phyloP scores from a whole-genome alignment of 768 basidiomycete genomes.

The Mycena crocata region DNA sequence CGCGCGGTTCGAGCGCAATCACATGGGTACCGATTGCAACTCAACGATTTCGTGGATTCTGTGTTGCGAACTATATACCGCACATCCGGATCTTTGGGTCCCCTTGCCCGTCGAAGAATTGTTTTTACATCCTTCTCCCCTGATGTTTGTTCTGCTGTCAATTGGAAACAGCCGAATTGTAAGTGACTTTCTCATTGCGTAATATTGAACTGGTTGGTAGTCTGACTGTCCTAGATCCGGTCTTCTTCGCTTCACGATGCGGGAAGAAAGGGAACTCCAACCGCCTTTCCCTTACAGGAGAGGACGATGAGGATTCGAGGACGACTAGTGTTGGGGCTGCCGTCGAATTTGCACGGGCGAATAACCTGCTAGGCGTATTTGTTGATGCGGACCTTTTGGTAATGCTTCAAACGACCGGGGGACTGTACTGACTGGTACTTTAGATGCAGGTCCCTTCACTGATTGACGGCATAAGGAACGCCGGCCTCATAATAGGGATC shows the following conservation, averaged over 20 bases:
- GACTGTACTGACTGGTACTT: constrained; percentile 27
- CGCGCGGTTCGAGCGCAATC: constrained; percentile 54
- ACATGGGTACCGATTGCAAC: constrained; percentile 67
- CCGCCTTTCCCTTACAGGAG: constrained; percentile 52
- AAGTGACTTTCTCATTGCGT: constrained; percentile 44
- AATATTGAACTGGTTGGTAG: no score
- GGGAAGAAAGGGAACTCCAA: constrained; percentile 63
- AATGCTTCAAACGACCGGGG: constrained; percentile 2
- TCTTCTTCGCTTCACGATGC: constrained; percentile 93
- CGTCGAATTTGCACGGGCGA: constrained; percentile 91
- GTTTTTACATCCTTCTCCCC: constrained; percentile 95
- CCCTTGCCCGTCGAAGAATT: constrained; percentile 75
- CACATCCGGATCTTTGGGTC: constrained; percentile 62
- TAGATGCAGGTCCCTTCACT: constrained; percentile 91
- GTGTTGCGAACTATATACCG: constrained; percentile 88
- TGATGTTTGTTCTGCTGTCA: constrained; percentile 88
- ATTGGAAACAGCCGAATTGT: constrained; percentile 99
- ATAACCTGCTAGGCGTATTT: constrained; percentile 93
- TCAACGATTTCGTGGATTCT: constrained; percentile 87
- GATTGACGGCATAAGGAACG: constrained; percentile 88
- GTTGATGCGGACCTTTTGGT: constrained; percentile 91
- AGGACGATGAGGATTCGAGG: constrained; percentile 60
- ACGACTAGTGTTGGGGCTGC: constrained; percentile 85
- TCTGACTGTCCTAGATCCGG: constrained; percentile 74
- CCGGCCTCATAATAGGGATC: constrained; percentile 88